Base-by-base conservation (phyloP, 108 stramenopile genomes). In the Fragilaria crotonensis region DNA sequence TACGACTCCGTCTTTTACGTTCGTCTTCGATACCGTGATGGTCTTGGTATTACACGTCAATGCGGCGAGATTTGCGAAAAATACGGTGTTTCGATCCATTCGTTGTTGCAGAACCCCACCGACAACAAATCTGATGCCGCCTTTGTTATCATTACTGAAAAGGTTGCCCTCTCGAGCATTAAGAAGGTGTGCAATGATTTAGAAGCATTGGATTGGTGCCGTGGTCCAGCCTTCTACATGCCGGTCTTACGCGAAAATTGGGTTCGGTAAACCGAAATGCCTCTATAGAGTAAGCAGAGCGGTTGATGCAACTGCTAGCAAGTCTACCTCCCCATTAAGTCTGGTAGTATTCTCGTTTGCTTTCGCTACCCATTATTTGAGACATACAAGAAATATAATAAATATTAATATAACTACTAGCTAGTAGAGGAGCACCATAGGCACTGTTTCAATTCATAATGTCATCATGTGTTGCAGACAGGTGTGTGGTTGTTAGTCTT, bases 51-150 rank as follows among this genome's bases (percentile, higher is more conserved):
- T 63, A 87, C 88, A 33, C 64, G 86, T 45, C 79, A 84, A 52
- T 79, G 82, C 52, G 92, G 92, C 32, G 87, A 89, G 56, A 58
- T 88, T 52, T 89, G 88, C 64, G 92, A 89, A 67, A 80, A 84
- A 59, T 72, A 89, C 55, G 77, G 74, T 26, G 85, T 93, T 7
- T 83, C 81, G 20, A 89, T 93, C 63, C 84, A 93, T 64, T 90
- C 88, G 30, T 82, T 93, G 47, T 65, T 93, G 48, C 92, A 93
- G 53, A 93, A 89, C 64, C 88, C 88, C 1, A 69, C 77, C 48
- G 79, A 72, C 23, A 84, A 72, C 52, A 68, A 63, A 20, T 72
- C 76, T 52, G 84, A 88, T 65, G 82, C 82, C 46, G 83, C 85
- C 20, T 93, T 93, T 71, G 92, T 83, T 9, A 67, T 93, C 63